Evolutionary conservation across 495 filamentous ascomycete species (phyloP), one percentile per base, ranked within the genome.

Genomic region (Hyaloscypha hepaticicola): DNA sequence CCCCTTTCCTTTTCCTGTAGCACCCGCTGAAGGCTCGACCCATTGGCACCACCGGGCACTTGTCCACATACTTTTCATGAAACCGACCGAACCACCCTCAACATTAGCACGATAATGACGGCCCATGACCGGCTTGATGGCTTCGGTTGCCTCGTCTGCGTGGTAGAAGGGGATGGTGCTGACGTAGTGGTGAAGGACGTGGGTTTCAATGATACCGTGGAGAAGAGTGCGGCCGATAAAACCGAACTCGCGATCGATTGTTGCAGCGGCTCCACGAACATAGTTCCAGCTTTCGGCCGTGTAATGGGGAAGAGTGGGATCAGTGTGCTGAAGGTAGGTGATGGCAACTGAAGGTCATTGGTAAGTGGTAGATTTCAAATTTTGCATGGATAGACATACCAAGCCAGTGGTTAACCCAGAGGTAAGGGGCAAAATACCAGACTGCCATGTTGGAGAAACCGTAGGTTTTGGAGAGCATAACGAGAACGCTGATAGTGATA

Each of bases 361-460:
- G 67, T 31, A 49, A 28, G 21, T 38, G 0, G 4, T 9, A 58
- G 38, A 51, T 21, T 31, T 55, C 2, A 22, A 57, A 12, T 25
- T 48, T 55, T n/a, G 57, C 45, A 26, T 56, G n/a, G n/a, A n/a
- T n/a, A n/a, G n/a, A 79, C 87, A 80, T 85, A 89, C 87, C 87
- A 60, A 92, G 86, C 89, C 95, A 99, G 86, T 98, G 94, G 85
- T 99, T 96, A 26, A 98, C 95, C 94, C 94, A 97, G 67, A 98
- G 80, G 76, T 97, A 99, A 11, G 95, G 95, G 62, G 96, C 72
- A 72, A 90, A 86, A 77, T 98, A 99, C 93, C 95, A 98, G 49
- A 99, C 88, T 28, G 89, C 77, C 71, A 98, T 79, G 77, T 96
- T 97, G 67, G 81, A 72, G 84, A 87, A 93, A 73, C 96, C 94